phyloP scores from a whole-genome alignment of 805 yeast species.

The Wickerhamiella domercqiae region DNA sequence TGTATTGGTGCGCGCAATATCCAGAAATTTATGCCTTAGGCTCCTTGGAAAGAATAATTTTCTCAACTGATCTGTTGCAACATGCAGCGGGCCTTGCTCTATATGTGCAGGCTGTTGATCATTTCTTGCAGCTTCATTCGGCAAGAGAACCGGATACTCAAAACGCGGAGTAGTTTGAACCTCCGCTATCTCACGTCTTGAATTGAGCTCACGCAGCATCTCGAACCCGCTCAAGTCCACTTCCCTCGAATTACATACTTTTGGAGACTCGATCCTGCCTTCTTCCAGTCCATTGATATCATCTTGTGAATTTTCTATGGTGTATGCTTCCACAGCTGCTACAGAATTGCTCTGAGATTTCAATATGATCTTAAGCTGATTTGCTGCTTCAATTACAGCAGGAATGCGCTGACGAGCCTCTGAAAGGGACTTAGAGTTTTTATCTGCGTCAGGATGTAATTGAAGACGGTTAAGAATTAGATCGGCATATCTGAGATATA shows the following conservation, averaged over 20 bases:
- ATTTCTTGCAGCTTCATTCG: neutral
- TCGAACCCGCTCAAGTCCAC: neutral
- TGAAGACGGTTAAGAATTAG: conserved; percentile 34
- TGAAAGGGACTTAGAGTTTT: conserved; percentile 10
- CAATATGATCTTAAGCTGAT: conserved; percentile 16
- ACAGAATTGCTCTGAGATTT: conserved; percentile 8
- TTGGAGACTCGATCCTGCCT: neutral
- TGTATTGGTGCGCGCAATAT: conserved; percentile 37
- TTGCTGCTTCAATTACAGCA: conserved; percentile 18
- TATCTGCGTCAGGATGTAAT: conserved; percentile 31
- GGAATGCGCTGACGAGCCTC: conserved; percentile 12
- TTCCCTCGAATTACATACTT: neutral
- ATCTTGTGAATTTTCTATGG: neutral
- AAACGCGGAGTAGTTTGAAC: neutral
- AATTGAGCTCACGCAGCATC: neutral
- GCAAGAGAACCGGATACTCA: neutral
- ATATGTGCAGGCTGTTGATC: neutral
- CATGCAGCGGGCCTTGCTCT: neutral
- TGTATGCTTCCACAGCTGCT: too few relatives aligned
- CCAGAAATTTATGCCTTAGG: conserved; percentile 31
- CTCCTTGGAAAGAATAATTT: conserved; percentile 35
- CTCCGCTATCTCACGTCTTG: neutral
- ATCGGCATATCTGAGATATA: conserved; percentile 46
- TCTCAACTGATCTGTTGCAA: conserved; percentile 23
- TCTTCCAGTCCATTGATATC: neutral